A percentile compares a stretch with the other conserved stretches of the same genome.
Evolutionary conservation across 2,329 filamentous ascomycete genomes (phyloP).

Genomic region (Polytolypa hystricis): DNA sequence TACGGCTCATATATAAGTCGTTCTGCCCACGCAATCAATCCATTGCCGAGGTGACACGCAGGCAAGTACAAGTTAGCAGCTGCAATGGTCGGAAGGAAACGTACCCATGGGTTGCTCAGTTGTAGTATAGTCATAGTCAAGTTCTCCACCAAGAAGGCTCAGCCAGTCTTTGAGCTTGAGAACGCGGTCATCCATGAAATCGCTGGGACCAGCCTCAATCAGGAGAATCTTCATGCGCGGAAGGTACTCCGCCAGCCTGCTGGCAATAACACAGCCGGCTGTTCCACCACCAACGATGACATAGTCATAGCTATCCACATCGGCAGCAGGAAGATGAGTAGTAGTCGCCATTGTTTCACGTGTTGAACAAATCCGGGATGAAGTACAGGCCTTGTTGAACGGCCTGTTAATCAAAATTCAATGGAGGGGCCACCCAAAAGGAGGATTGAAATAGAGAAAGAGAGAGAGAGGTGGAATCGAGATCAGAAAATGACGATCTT

Average conservation of each 20-base stretch:
- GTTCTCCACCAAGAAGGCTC: constrained; percentile 68
- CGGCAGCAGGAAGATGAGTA: constrained; percentile 51
- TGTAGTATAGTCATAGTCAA: constrained; percentile 86
- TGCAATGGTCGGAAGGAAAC: constrained; percentile 12
- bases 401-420: background rate
- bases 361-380: background rate
- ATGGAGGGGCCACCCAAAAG: too few species aligned
- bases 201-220: constrained; percentile 81
- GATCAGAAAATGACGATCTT: too few species aligned
- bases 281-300: constrained; percentile 78
- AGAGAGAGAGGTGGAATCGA: too few species aligned
- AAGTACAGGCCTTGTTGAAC: background rate
- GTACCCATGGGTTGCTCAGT: constrained; percentile 72
- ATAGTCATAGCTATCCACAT: constrained; percentile 66
- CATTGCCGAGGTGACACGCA: too few species aligned
- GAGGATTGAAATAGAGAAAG: too few species aligned
- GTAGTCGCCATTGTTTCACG: constrained; percentile 40
- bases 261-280: constrained; percentile 73
- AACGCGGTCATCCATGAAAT: constrained; percentile 79
- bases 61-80: constrained; percentile 4
- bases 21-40: too few species aligned
- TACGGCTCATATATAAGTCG: too few species aligned
- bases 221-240: constrained; percentile 71
- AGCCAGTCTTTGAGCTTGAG: constrained; percentile 82
- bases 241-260: constrained; percentile 69